These are phyloP conservation scores for Ganoderma lingzhi DNA, from an alignment of 1,284 basidiomycete genomes.

Conservation along the genomic window DNA sequence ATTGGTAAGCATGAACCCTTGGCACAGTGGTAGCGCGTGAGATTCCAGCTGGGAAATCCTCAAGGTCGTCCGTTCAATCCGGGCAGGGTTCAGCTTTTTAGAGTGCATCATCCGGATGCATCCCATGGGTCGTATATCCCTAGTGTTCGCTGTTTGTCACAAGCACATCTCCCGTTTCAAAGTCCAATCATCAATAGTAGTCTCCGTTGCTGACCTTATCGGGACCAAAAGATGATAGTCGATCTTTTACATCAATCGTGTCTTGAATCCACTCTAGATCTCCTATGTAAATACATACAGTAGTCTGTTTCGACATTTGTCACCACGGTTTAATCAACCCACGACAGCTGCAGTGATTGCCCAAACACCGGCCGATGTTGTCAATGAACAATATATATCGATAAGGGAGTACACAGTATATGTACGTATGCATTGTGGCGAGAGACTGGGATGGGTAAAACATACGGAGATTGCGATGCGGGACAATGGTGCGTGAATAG, in stretches of 20 bases:
- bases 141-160: too few relatives aligned
- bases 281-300: too few relatives aligned
- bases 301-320: not conserved
- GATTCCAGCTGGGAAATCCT: conserved; percentile 36
- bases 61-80: conserved; percentile 45
- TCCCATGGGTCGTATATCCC: too few relatives aligned
- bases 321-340: not conserved
- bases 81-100: conserved; percentile 38
- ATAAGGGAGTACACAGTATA: conserved; percentile 12
- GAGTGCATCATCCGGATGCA: too few relatives aligned
- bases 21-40: conserved; percentile 37
- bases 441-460: not conserved
- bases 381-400: conserved; percentile 11
- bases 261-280: too few relatives aligned
- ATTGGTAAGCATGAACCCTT: conserved; percentile 27
- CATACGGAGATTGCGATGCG: conserved; percentile 6
- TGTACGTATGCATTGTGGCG: not conserved
- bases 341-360: not conserved
- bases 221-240: too few relatives aligned
- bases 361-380: not conserved
- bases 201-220: too few relatives aligned
- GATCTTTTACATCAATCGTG: too few relatives aligned
- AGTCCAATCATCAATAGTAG: too few relatives aligned
- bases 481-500: not conserved
- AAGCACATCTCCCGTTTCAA: too few relatives aligned